Base-by-base conservation (phyloP, 73 alveolate genomes). In the Tetrahymena borealis region DNA sequence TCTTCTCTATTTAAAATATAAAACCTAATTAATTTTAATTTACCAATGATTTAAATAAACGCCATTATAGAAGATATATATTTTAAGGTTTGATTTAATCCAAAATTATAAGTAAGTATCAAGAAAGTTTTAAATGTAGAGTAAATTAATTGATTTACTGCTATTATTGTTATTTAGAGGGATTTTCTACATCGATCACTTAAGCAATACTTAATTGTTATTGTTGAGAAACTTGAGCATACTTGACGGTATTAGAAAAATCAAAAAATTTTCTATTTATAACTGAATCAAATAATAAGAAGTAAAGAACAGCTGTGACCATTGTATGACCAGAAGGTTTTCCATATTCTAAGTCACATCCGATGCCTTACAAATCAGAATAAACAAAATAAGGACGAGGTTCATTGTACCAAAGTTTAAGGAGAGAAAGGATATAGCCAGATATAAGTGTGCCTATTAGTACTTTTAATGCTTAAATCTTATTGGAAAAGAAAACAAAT, bases 271-370 rank as follows among this genome's bases (percentile, higher is more conserved):
- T 60, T 13, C 28, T 60, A 60, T 60, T 60, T 2, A 60, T 13
- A n/a, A 60, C n/a, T n/a, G 85, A 60, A 60, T 60, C 85, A 60
- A 92, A 92, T 39, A 93, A 24, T 24, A 93, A 20, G 36, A 78
- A 93, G 79, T 77, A 78, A 90, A 93, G 38, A 18, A 40, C 90
- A 2, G 39, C 32, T 28, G 95, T 79, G 15, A 78, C 7, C 85
- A 93, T 38, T 0, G 95, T 93, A 93, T 93, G 95, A 33, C 95
- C 95, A 36, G 95, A 93, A 4, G 95, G 95, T 40, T 93, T 93
- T 5, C 95, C 95, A 39, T 79, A 93, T 40, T 93, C 95, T 32
- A 39, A 39, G 32, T 38, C 91, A 33, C 95, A 93, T 78, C 32
- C 40, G 28, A 92, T 77, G 13, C 92, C 92, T 28, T 78, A 32